These are phyloP conservation scores for Tuctoria greenei DNA, from an alignment of 176 grass and related monocot genomes.

Conservation along the genomic window DNA sequence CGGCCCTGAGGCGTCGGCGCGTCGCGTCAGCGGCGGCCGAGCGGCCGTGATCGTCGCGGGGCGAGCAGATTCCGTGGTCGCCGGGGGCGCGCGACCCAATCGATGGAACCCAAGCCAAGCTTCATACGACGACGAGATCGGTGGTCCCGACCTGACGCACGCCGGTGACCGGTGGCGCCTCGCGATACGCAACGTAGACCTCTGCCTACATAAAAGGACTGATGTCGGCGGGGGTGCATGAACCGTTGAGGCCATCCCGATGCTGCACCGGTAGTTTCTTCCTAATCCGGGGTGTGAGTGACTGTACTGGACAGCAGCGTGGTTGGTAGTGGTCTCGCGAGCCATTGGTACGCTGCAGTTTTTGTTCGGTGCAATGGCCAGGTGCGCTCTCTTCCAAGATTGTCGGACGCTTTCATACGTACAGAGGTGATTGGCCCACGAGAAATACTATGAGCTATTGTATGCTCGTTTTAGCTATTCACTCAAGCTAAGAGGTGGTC, in stretches of 20 bases:
- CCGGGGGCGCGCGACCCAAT: neutral
- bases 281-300: too few species aligned
- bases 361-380: slow-evolving; percentile 19
- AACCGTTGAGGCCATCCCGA: neutral
- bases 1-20: neutral
- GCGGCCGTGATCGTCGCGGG: neutral
- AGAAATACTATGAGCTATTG: neutral
- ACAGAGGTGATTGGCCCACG: neutral
- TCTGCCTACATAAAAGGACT: too few species aligned
- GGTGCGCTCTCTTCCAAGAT: slow-evolving; percentile 11
- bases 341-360: neutral
- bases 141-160: too few species aligned
- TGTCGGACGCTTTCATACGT: slow-evolving; percentile 3
- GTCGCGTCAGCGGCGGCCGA: neutral
- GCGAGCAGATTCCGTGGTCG: too few species aligned
- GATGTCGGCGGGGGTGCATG: neutral
- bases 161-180: slow-evolving; percentile 23
- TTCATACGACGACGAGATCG: neutral
- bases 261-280: slow-evolving; percentile 12
- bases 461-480: too few species aligned
- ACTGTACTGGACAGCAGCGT: neutral
- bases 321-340: neutral
- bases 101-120: too few species aligned
- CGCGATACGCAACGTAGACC: neutral
- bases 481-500: too few species aligned